A percentile compares a stretch with the other conserved stretches of the same genome.
These are phyloP conservation scores for Neoboletus brunneissimus DNA, from an alignment of 768 basidiomycete species.

Conservation along the genomic window DNA sequence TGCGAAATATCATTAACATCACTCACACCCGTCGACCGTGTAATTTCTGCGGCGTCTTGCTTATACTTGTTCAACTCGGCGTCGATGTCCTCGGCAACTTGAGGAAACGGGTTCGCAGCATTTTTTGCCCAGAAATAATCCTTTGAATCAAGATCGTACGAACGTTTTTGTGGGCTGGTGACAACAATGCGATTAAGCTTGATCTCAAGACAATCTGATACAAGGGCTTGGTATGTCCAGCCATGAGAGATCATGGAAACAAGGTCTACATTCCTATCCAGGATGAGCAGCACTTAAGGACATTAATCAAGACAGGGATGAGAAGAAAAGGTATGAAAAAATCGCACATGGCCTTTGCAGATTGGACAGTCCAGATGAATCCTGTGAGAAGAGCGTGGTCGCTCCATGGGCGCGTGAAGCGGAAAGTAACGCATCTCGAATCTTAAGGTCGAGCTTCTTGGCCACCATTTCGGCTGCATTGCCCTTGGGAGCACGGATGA, in stretches of 20 bases:
- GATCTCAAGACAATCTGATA: conserved; percentile 97
- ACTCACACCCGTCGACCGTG: conserved; percentile 91
- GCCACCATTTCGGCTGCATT: conserved; percentile 99
- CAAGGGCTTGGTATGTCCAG: conserved; percentile 98
- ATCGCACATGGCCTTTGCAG: conserved; percentile 81
- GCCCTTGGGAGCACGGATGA: conserved; percentile 90
- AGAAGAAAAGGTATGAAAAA: not conserved
- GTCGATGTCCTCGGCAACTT: conserved; percentile 98
- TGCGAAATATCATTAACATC: conserved; percentile 95
- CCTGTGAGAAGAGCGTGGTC: conserved; percentile 68
- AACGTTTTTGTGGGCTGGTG: conserved; percentile 65
- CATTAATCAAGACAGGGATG: conserved; percentile 8
- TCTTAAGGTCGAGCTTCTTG: conserved; percentile 88
- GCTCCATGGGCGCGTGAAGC: conserved; percentile 59
- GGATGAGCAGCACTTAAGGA: conserved; percentile 76
- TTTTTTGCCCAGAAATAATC: conserved; percentile 99
- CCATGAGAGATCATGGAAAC: conserved; percentile 93
- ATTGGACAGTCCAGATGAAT: conserved; percentile 78
- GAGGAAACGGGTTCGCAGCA: conserved; percentile 93
- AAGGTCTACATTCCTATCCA: conserved; percentile 94
- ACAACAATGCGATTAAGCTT: conserved; percentile 94
- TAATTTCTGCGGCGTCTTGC: conserved; percentile 95
- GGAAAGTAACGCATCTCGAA: conserved; percentile 79
- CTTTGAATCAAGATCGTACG: conserved; percentile 95
- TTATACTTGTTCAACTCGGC: conserved; percentile 88